Conservation (phyloP, 805 yeast species). For the Peterozyma xylosa region DNA sequence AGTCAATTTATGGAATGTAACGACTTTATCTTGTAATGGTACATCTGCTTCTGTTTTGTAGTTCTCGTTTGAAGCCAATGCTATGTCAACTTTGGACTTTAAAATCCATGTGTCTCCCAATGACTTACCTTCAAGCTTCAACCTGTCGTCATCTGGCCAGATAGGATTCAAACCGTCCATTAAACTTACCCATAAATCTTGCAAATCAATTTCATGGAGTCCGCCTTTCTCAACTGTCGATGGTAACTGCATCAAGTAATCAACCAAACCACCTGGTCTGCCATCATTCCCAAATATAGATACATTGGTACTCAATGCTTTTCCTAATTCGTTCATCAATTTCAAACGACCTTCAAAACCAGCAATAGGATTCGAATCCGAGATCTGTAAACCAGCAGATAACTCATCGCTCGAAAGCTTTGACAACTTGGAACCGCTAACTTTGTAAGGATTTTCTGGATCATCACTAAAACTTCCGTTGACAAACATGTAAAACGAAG, state of each 20-base stretch:
- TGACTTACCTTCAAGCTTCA: slow-evolving; percentile 38
- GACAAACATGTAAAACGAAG: slow-evolving; percentile 46
- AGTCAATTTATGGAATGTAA: slow-evolving; percentile 58
- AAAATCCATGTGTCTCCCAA: slow-evolving; percentile 61
- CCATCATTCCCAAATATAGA: slow-evolving; percentile 30
- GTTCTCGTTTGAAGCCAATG: slow-evolving; percentile 11
- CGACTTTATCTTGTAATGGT: slow-evolving; percentile 33
- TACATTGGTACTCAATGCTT: slow-evolving; percentile 29
- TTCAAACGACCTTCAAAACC: slow-evolving; percentile 49
- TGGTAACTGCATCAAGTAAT: slow-evolving; percentile 29
- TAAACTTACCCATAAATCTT: slow-evolving; percentile 44
- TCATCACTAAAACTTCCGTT: slow-evolving; percentile 34
- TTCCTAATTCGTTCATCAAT: slow-evolving; percentile 40
- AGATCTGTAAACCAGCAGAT: slow-evolving; percentile 38
- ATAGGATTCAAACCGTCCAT: slow-evolving; percentile 50
- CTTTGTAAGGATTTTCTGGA: slow-evolving; percentile 27
- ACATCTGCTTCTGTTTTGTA: slow-evolving; percentile 12
- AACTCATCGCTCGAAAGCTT: slow-evolving; percentile 27
- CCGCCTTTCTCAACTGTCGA: slow-evolving; percentile 13
- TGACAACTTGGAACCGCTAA: slow-evolving; percentile 33
- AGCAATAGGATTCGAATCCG: slow-evolving; percentile 36
- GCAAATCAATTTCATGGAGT: slow-evolving; percentile 28
- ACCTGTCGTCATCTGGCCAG: slow-evolving; percentile 55
- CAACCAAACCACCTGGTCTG: slow-evolving; percentile 43
- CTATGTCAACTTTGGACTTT: slow-evolving; percentile 20